Conservation (phyloP, 805 yeast genomes). For the Wickerhamiella hasegawae region DNA sequence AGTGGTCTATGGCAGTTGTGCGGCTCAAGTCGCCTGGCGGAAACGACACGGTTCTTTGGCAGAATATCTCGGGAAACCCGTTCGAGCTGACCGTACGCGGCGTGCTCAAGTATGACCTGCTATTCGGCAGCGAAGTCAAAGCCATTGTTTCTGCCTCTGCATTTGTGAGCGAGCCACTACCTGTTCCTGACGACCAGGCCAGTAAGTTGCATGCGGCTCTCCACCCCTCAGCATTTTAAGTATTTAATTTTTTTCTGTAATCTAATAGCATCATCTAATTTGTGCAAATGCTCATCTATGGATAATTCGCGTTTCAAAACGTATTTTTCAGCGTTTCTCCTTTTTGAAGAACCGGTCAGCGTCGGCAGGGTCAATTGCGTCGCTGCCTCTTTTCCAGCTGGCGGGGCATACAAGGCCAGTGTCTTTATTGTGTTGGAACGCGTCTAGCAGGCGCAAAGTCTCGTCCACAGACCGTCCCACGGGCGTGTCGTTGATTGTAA, state of each 20-base stretch:
- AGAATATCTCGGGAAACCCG: conserved; percentile 53
- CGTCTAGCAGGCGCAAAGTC: conserved; percentile 90
- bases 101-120: conserved; percentile 57
- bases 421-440: conserved; percentile 97
- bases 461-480: conserved; percentile 98
- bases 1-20: conserved; percentile 49
- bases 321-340: too few relatives aligned
- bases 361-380: not conserved
- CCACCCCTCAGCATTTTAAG: too few relatives aligned
- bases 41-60: conserved; percentile 36
- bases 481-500: conserved; percentile 94
- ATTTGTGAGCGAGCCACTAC: too few relatives aligned
- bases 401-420: conserved; percentile 99
- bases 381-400: conserved; percentile 48
- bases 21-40: conserved; percentile 61
- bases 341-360: not conserved
- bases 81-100: conserved; percentile 80
- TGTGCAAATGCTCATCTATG: too few relatives aligned
- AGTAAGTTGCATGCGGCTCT: too few relatives aligned
- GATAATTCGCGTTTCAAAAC: too few relatives aligned
- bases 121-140: conserved; percentile 28
- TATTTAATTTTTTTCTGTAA: too few relatives aligned
- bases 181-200: too few relatives aligned
- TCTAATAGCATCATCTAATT: too few relatives aligned
- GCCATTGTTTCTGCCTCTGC: conserved; percentile 12